Evolutionary conservation across 768 basidiomycete species (phyloP), one percentile per base, ranked within the genome.

Genomic region (Coprinopsis sp.): DNA sequence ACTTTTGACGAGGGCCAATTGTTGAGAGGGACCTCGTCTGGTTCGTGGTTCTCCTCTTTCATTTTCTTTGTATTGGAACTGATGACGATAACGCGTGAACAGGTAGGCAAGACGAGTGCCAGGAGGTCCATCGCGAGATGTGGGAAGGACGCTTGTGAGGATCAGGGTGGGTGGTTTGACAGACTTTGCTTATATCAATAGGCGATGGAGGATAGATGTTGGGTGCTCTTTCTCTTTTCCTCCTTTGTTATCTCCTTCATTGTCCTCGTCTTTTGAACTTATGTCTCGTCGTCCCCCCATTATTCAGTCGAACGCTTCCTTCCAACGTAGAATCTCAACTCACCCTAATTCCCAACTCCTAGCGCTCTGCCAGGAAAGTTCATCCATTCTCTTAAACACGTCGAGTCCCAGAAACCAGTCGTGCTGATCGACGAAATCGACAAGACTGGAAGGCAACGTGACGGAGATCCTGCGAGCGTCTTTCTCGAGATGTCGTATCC

Each of bases 161-260:
- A 96, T 99, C 69, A 91, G 88, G 6, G 95, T 98, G 3, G 95
- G 96, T 52, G 95, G 96, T 11, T 66, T 99, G 60, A 91, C 91
- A 37, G 96, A 99, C 63, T 93, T 98, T 1, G 96, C 96, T 46
- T 96, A 98, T 76, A 97, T 99, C 60, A 98, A 98, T 68, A 95
- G 96, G 1, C 96, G 98, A 60, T 71, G 96, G 57, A 72, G 96
- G 62, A 99, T 95, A n/a, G 97, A 96, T 61, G 91, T 94, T 43
- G 91, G 88, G 84, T 88, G 47, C 34, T 82, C 21, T 19, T 7
- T 36, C 16, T 19, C 34, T 13, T 25, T 21, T 25, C 33, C 33
- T 48, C 45, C 33, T 28, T 30, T 49, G 3, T 37, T 22, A 14
- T 18, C 43, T 19, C 24, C 30, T 50, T 14, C 30, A 33, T 28